A percentile compares a stretch with the other conserved stretches of the same genome.
Evolutionary conservation across 2,329 filamentous ascomycete genomes (phyloP).

Genomic region (Colletotrichum caudatum): DNA sequence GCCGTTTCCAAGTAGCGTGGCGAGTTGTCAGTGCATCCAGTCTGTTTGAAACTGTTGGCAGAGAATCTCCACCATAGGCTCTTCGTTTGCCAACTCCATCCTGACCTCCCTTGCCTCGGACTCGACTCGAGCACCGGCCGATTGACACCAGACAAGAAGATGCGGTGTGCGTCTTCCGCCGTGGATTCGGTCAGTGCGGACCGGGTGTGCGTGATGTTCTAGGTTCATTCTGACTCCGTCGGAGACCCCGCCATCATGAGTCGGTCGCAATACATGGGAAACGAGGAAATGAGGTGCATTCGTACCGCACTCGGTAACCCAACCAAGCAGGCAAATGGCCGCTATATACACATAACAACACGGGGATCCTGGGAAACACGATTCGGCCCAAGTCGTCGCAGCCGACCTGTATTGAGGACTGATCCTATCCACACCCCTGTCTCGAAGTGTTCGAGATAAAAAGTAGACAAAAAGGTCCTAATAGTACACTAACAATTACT

Average conservation of each 20-base stretch:
- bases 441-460: constrained; percentile 36
- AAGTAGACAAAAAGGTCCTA: constrained; percentile 39
- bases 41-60: neutral
- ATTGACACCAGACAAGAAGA: constrained; percentile 4
- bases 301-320: neutral
- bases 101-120: constrained; percentile 6
- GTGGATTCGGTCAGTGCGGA: constrained; percentile 22
- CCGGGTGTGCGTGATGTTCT: constrained; percentile 13
- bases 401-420: constrained; percentile 41
- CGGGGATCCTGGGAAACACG: neutral
- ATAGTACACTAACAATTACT: constrained; percentile 43
- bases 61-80: neutral
- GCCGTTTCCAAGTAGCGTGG: no score
- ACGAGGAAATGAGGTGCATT: constrained; percentile 30
- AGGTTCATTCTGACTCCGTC: constrained; percentile 26
- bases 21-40: neutral
- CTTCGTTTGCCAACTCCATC: neutral
- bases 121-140: neutral
- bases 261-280: constrained; percentile 27
- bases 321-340: constrained; percentile 1
- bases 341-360: neutral
- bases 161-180: constrained; percentile 4
- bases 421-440: constrained; percentile 30
- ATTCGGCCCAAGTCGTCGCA: constrained; percentile 19
- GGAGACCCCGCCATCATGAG: constrained; percentile 35